Base-by-base conservation (phyloP, 2,329 filamentous ascomycete species). In the Penicillium sp. region DNA sequence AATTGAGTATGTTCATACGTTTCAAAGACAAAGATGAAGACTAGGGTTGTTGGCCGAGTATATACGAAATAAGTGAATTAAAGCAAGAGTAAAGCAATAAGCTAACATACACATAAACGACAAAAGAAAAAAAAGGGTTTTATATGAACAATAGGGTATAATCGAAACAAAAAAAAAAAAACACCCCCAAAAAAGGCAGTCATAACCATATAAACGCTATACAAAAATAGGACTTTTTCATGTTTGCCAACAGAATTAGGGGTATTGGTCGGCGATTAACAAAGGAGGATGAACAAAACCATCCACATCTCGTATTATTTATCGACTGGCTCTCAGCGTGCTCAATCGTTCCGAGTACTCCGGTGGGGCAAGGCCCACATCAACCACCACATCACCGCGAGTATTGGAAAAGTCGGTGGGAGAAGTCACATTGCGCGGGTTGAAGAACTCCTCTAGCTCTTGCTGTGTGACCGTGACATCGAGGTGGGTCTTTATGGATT, bases 381-480 rank as follows among this genome's bases (percentile, higher is more conserved):
- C 52, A 33, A 33, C 12, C 17, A 59, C 59, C 5, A 59, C 19
- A 5, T 60, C 45, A 13, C 19, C 42, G 8, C 33, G 27, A 29
- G n/a, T 17, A 4, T 23, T 19, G 3, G 50, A 31, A 19, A 54
- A 44, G 5, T 38, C 27, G 33, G 47, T 25, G 2, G 58, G 60
- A 5, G 66, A 65, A 15, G 66, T 58, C 44, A 73, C 59, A 31
- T 53, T 68, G 31, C 70, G 63, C 8, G 71, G 70, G 9, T 55
- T 43, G 54, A 72, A 74, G 49, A 69, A 71, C 27, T 65, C 66
- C 13, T 72, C 66, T 12, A 70, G 50, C 44, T 71, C 68, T 23
- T 63, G 66, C 33, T 70, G 66, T 6, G 67, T 65, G 15, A 69
- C 63, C 6, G 61, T 38, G 6, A 67, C 48, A 7, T 53, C 61